phyloP scores from a whole-genome alignment of 495 filamentous ascomycete genomes.

The Tuber calosporum region DNA sequence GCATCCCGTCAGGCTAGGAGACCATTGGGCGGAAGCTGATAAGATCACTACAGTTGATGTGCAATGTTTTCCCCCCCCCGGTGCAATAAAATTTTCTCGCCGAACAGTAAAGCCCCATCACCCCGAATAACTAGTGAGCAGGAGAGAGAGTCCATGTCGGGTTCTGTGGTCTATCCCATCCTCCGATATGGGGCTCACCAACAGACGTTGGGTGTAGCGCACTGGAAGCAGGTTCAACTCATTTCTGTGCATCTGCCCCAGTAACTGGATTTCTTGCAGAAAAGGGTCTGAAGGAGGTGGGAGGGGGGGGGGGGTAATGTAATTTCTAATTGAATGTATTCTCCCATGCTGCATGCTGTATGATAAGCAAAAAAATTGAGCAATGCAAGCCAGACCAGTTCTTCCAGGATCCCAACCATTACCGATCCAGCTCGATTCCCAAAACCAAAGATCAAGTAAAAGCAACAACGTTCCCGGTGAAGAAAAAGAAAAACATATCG shows the following conservation, averaged over 20 bases:
- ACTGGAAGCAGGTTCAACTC: not conserved
- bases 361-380: not conserved
- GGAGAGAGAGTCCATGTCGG: not conserved
- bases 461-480: not conserved
- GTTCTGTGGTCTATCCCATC: not conserved
- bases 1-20: not conserved
- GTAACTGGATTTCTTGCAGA: not conserved
- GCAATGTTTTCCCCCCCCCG: not conserved
- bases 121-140: not conserved
- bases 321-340: not conserved
- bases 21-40: not conserved
- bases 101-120: not conserved
- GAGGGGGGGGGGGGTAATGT: not conserved
- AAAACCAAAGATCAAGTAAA: conserved; percentile 1
- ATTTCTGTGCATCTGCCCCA: not conserved
- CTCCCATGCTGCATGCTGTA: not conserved
- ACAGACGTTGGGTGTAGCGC: not conserved
- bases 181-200: not conserved
- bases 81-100: not conserved
- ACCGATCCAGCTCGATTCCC: conserved; percentile 4
- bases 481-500: not conserved
- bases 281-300: not conserved
- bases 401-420: not conserved
- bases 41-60: not conserved
- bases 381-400: not conserved